Conservation (phyloP, 1,284 basidiomycete genomes). For the Wallemia ichthyophaga region DNA sequence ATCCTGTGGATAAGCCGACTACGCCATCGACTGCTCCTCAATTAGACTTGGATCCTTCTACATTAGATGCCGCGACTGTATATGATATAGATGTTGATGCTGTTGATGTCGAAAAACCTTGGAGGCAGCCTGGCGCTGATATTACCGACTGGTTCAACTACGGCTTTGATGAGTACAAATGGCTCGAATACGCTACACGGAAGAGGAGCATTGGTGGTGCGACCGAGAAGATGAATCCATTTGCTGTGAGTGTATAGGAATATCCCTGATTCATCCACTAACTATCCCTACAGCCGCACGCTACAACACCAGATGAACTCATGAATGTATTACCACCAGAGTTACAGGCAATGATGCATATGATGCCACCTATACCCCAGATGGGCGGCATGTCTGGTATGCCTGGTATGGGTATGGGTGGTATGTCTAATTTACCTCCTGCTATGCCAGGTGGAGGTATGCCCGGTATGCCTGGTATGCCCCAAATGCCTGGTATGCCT, state of each 20-base stretch:
- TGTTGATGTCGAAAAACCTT: slow-evolving; percentile 51
- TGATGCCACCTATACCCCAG: slow-evolving; percentile 5
- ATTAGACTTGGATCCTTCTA: neutral
- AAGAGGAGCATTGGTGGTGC: slow-evolving; percentile 38
- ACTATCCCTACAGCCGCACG: neutral
- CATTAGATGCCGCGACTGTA: slow-evolving; percentile 44
- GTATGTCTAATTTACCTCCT: slow-evolving; percentile 5
- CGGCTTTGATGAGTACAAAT: slow-evolving; percentile 87
- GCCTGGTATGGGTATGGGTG: slow-evolving; percentile 8
- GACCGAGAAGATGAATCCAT: slow-evolving; percentile 1
- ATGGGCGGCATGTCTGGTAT: neutral
- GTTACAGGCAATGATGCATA: neutral
- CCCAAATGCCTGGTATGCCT: neutral
- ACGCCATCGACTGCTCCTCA: neutral
- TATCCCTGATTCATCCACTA: no score
- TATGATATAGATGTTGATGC: slow-evolving; percentile 61
- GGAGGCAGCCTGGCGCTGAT: slow-evolving; percentile 75
- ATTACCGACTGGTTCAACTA: slow-evolving; percentile 98
- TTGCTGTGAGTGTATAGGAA: neutral
- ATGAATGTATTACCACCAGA: neutral
- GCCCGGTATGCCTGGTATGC: slow-evolving; percentile 5
- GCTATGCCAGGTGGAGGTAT: slow-evolving; percentile 10
- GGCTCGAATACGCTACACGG: slow-evolving; percentile 69
- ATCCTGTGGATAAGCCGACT: neutral
- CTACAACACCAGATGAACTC: neutral